These are phyloP conservation scores for Tuber microsphaerosporum DNA, from an alignment of 495 filamentous ascomycete genomes.

Conservation along the genomic window DNA sequence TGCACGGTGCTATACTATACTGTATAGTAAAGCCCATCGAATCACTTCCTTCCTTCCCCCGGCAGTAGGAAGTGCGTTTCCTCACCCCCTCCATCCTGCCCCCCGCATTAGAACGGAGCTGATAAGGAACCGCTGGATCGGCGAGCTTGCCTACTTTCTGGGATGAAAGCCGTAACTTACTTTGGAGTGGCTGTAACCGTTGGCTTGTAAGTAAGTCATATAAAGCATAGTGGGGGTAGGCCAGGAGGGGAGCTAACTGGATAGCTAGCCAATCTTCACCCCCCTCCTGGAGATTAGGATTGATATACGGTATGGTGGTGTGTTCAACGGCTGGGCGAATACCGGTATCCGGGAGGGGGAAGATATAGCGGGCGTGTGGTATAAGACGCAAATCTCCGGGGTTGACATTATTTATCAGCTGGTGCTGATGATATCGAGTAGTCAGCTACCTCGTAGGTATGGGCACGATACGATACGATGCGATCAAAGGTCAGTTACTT, in stretches of 20 bases:
- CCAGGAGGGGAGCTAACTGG: not conserved
- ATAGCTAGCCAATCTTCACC: not conserved
- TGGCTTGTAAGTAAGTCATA: not conserved
- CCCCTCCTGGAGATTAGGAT: not conserved
- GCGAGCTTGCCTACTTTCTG: not conserved
- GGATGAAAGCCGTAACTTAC: not conserved
- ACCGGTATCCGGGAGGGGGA: slow-evolving; percentile 1
- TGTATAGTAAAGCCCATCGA: not conserved
- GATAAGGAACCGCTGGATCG: slow-evolving; percentile 1
- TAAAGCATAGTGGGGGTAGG: not conserved
- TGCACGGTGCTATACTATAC: not conserved
- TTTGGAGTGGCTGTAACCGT: not conserved
- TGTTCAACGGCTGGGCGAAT: not conserved
- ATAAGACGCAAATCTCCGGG: not conserved
- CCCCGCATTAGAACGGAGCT: not conserved
- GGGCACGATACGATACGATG: not conserved
- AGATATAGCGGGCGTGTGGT: not conserved
- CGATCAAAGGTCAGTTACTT: not conserved
- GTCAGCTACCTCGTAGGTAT: not conserved
- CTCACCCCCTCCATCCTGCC: not conserved
- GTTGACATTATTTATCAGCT: not conserved
- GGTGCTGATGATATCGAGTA: not conserved
- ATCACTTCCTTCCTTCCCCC: not conserved
- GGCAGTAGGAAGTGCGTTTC: not conserved
- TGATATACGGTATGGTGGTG: not conserved